Evolutionary conservation across 1,284 basidiomycete species (phyloP), one percentile per base, ranked within the genome.

Genomic region (Apiotrichum sp.): DNA sequence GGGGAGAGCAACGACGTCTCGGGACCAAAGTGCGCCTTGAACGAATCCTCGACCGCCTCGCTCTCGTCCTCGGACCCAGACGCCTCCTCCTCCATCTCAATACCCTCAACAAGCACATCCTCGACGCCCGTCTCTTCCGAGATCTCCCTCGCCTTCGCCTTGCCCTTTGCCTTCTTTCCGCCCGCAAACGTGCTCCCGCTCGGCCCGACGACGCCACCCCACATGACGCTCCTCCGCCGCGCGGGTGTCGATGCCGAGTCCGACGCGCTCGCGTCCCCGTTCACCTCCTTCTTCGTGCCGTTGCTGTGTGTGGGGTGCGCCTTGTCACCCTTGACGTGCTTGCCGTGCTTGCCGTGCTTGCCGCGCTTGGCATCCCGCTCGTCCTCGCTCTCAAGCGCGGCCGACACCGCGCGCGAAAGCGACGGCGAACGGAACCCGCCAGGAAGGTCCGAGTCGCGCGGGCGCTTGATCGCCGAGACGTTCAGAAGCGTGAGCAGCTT

Each of bases 401-500:
- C 22, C 10, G 47, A 29, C 3, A 6, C 34, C n/a, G 46, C 13
- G 16, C 29, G 22, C 14, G 47, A 14, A 6, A 36, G 38, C 11
- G 53, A 43, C 14, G 60, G 61, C 1, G 58, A 59, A n/a, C 80
- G 35, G 78, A 66, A 47, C 73, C 83, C 59, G 63, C 77, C 55
- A 55, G 73, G 64, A 29, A 63, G 45, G 52, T 65, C 82, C 78
- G 54, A 80, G 74, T 54, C 74, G 63, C 56, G 55, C 49, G 77
- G 73, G 61, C 80, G 75, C 69, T 85, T 79, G 34, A 78, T 83
- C 0, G 92, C 89, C 48, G 89, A 90, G 2, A 97, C 90, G 74
- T 99, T 98, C 34, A 98, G 81, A 1, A 98, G 83, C 0, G 96
- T 98, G 41, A 98, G 77, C 2, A 98, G 84, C 60, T 86, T 86